Evolutionary conservation across 495 filamentous ascomycete species (phyloP).

Genomic region (Aspergillus cristatus): DNA sequence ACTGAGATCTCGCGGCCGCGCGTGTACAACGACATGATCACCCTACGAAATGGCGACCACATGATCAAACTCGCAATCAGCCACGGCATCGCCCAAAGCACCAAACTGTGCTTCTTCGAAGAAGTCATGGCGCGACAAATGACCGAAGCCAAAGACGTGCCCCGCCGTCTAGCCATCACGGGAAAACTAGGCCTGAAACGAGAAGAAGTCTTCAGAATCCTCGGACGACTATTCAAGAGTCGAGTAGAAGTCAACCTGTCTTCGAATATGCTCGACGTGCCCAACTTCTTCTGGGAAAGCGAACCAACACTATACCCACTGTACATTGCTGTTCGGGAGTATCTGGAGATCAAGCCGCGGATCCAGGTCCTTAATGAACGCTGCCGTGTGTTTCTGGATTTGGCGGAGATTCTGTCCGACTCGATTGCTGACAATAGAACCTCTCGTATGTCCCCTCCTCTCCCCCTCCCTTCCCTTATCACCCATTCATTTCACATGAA

Average conservation of each 20-base stretch:
- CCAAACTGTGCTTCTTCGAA: conserved; percentile 93
- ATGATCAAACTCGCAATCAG: conserved; percentile 98
- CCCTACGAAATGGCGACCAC: conserved; percentile 84
- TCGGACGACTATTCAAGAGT: conserved; percentile 84
- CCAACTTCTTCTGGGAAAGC: conserved; percentile 98
- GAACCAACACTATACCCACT: conserved; percentile 92
- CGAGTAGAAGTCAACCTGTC: conserved; percentile 97
- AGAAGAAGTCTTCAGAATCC: conserved; percentile 83
- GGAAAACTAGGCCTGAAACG: conserved; percentile 87
- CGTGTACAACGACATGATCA: conserved; percentile 99
- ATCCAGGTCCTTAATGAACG: conserved; percentile 95
- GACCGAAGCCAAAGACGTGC: conserved; percentile 84
- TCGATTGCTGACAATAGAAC: conserved; percentile 89
- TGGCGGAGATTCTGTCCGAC: conserved; percentile 90
- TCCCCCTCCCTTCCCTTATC: background rate
- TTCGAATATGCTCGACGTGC: conserved; percentile 93
- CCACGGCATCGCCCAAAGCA: conserved; percentile 95
- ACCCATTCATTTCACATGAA: too few species aligned
- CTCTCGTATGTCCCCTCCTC: conserved; percentile 45
- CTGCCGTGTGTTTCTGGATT: conserved; percentile 91
- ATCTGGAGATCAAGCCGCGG: conserved; percentile 91
- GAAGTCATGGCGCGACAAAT: conserved; percentile 94
- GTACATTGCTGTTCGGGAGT: conserved; percentile 91
- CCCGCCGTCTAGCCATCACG: conserved; percentile 76
- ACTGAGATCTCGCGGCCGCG: conserved; percentile 72